phyloP scores from a whole-genome alignment of 2,329 filamentous ascomycete genomes.

The Lecanosticta acicola region DNA sequence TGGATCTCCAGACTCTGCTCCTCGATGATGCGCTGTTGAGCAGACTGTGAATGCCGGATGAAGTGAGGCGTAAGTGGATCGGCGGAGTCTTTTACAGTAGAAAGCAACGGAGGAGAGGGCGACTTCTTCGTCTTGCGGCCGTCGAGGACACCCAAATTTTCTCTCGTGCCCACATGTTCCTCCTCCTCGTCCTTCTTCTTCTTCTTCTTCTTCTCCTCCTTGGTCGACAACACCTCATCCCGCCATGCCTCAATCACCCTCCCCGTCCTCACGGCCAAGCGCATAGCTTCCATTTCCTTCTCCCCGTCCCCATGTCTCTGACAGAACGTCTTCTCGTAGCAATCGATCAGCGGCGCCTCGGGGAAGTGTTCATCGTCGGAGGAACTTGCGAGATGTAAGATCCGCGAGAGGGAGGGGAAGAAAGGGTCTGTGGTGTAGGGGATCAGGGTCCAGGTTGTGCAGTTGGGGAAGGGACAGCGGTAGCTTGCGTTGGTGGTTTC shows the following conservation, averaged over 20 bases:
- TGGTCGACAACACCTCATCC: slow-evolving; percentile 4
- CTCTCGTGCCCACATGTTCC: too few species aligned
- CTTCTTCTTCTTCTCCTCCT: too few species aligned
- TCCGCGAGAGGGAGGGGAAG: slow-evolving; percentile 7
- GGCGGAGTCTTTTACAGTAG: too few species aligned
- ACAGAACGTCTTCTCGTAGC: slow-evolving; percentile 13
- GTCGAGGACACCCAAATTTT: background rate
- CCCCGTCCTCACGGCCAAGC: slow-evolving; percentile 8
- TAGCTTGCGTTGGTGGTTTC: background rate
- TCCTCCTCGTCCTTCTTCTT: too few species aligned
- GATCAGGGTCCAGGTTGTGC: slow-evolving; percentile 15
- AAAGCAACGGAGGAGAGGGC: background rate
- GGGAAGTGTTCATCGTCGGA: slow-evolving; percentile 4
- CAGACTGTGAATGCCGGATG: too few species aligned
- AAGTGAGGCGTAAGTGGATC: too few species aligned
- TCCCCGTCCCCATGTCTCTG: slow-evolving; percentile 10
- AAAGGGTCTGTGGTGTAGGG: slow-evolving; percentile 15
- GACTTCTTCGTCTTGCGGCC: background rate
- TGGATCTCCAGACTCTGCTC: background rate
- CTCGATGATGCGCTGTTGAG: too few species aligned
- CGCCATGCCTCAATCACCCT: slow-evolving; percentile 11
- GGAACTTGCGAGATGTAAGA: slow-evolving; percentile 7
- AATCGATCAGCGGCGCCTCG: slow-evolving; percentile 6
- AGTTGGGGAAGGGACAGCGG: background rate
- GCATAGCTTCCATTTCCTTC: slow-evolving; percentile 10